Evolutionary conservation across 495 filamentous ascomycete species (phyloP).

Genomic region (Glarea lozoyensis): DNA sequence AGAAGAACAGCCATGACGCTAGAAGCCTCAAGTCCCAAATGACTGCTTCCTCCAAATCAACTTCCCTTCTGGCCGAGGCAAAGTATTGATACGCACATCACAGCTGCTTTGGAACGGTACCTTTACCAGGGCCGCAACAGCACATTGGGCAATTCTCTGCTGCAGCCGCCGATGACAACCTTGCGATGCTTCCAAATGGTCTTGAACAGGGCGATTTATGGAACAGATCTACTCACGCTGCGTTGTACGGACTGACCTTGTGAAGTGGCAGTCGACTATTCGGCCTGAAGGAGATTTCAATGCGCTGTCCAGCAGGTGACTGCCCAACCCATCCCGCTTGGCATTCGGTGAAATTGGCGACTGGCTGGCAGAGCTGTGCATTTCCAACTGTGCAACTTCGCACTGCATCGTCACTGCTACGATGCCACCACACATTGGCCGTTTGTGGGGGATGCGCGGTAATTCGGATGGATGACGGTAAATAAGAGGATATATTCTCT

Average conservation of each 20-base stretch:
- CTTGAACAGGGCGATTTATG: too few species aligned
- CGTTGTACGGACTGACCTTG: conserved; percentile 2
- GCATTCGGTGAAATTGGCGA: conserved; percentile 2
- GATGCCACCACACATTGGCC: not conserved
- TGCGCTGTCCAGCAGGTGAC: conserved; percentile 11
- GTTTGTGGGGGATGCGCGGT: conserved; percentile 1
- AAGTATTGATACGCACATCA: too few species aligned
- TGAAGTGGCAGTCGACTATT: conserved; percentile 3
- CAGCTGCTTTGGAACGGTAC: too few species aligned
- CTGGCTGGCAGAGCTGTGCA: conserved; percentile 6
- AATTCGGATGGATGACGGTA: not conserved
- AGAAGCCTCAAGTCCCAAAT: too few species aligned
- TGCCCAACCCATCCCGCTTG: conserved; percentile 7
- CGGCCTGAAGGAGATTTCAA: not conserved
- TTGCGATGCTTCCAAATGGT: too few species aligned
- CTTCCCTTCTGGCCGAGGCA: too few species aligned
- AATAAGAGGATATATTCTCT: not conserved
- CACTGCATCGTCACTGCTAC: not conserved
- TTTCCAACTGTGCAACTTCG: not conserved
- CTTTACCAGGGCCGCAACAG: too few species aligned
- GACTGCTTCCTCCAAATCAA: too few species aligned
- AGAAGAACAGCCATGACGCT: too few species aligned
- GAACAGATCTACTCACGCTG: conserved; percentile 1
- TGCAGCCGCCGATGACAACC: too few species aligned
- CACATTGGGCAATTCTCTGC: too few species aligned